Percentiles rank a stretch among this genome's conserved stretches.
Conservation (phyloP, 2,329 filamentous ascomycete genomes). For the Trichoderma aggressivum region DNA sequence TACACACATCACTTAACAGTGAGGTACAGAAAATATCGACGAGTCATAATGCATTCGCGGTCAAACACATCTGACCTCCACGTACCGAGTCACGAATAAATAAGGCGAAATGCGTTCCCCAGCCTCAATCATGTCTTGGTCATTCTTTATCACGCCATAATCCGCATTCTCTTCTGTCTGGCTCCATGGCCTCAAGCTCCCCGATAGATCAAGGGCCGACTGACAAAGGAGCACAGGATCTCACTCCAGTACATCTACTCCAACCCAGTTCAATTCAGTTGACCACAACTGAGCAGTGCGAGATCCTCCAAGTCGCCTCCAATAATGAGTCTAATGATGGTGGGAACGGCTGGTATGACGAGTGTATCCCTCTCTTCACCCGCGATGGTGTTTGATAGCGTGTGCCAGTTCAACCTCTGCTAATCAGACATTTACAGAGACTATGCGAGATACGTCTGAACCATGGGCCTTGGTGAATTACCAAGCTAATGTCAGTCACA, state of each 20-base stretch:
- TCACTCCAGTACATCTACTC: not conserved
- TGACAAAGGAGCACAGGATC: not conserved
- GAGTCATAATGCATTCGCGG: not conserved
- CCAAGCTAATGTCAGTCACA: accelerated
- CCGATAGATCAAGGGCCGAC: not conserved
- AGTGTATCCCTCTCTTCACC: not conserved
- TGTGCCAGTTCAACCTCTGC: not conserved
- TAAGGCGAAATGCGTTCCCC: not conserved
- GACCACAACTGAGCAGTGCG: not conserved
- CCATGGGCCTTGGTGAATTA: not conserved
- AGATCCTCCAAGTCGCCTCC: not conserved
- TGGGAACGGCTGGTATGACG: not conserved
- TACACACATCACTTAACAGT: not conserved
- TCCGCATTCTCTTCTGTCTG: accelerated
- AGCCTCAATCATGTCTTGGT: not conserved
- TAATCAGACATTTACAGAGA: not conserved
- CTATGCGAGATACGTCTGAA: not conserved
- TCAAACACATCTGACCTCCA: not conserved
- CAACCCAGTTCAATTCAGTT: not conserved
- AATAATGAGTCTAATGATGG: not conserved
- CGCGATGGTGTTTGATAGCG: not conserved
- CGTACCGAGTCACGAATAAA: not conserved
- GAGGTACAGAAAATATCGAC: not conserved
- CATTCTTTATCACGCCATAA: not conserved
- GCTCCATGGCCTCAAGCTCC: not conserved